Conservation (phyloP, 2,329 filamentous ascomycete genomes). For the Curvularia hawaiiensis region DNA sequence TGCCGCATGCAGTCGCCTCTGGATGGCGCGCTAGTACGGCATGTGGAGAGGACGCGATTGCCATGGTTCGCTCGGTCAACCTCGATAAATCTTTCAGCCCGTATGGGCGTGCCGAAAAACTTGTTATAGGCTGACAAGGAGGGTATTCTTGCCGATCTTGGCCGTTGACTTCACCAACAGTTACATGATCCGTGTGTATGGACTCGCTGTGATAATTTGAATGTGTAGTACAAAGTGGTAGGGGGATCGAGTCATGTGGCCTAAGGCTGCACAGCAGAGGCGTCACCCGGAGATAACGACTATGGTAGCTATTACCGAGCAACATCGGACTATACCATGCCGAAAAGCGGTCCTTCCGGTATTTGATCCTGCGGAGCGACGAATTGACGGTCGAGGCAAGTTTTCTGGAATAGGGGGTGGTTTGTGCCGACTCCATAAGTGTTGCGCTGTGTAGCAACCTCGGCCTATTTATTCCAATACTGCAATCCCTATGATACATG, state of each 20-base stretch:
- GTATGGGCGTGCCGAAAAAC: neutral
- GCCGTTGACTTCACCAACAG: neutral
- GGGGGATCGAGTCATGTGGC: neutral
- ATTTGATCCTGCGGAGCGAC: neutral
- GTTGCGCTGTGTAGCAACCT: neutral
- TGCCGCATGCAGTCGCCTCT: slow-evolving; percentile 8
- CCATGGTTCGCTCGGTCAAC: neutral
- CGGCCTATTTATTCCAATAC: neutral
- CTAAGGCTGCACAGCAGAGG: neutral
- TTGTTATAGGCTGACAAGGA: neutral
- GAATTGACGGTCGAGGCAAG: neutral
- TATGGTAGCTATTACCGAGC: neutral
- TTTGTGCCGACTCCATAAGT: neutral
- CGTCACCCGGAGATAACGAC: slow-evolving; percentile 8
- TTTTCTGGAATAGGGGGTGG: neutral
- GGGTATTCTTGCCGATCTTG: slow-evolving; percentile 3
- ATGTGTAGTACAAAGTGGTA: neutral
- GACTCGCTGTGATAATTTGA: neutral
- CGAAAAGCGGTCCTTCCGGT: neutral
- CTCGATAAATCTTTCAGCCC: slow-evolving; percentile 3
- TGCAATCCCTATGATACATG: neutral
- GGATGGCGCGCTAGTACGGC: slow-evolving; percentile 11
- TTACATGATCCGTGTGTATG: neutral
- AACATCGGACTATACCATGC: neutral
- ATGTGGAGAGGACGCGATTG: slow-evolving; percentile 5